Base-by-base conservation (phyloP, 257 asterid species). In the Craterostigma plantagineum region DNA sequence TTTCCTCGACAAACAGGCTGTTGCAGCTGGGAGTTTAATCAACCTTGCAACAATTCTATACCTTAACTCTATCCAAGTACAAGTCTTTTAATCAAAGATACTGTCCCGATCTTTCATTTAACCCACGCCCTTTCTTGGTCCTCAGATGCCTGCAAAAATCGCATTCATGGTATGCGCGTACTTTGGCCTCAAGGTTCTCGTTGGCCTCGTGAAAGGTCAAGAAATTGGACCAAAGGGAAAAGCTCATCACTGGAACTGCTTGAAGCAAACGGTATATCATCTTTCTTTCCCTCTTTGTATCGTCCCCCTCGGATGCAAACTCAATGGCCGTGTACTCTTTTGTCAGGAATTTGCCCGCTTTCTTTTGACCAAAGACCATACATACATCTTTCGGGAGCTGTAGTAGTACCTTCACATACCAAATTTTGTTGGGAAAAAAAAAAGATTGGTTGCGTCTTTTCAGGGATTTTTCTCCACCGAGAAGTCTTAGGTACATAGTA, bases 11-110 rank as follows among this genome's bases (percentile, higher is more conserved):
- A 7, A 6, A 35, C 87, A 90, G 98, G 93, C 87, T 7, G 76
- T 83, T 55, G 98, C 92, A 51, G 94, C 92, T 57, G 98, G 98
- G 68, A 90, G 98, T 73, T 79, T 90, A 60, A 48, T 83, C 41
- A 90, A 90, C 72, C 92, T 90, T 46, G 95, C 95, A 12, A 90
- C 95, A 4, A 53, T 90, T 30, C 55, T 90, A 44, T 63, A 79
- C 56, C 50, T 83, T 46, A 83, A 83, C 52, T 70, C 98, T 38
- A 59, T 83, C 61, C 60, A 62, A 51, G 98, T 90, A n/a, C n/a
- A 83, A 54, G 39, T 58, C 46, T 52, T 53, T 34, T 5, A 15
- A 34, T 16, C 45, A 3, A n/a, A 17, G n/a, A n/a, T n/a, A n/a
- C n/a, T n/a, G n/a, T n/a, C n/a, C n/a, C n/a, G n/a, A n/a, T 16